A percentile compares a stretch with the other conserved stretches of the same genome.
Conservation (phyloP, 352 stramenopile genomes). For the Phytophthora colocasiae region DNA sequence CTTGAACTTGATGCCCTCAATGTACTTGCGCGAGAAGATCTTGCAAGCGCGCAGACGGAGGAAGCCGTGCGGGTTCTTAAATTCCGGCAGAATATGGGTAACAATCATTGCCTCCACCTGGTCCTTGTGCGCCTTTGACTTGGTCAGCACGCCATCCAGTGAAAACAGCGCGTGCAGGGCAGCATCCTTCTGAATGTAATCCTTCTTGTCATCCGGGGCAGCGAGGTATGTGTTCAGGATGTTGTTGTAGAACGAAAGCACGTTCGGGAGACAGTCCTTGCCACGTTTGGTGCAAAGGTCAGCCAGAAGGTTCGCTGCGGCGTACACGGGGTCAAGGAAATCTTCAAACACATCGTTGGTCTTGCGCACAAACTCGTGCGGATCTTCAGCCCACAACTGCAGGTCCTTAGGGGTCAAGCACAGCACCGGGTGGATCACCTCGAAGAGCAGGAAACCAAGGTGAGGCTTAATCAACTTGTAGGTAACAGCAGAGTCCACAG, state of each 20-base stretch:
- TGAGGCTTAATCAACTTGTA: slow-evolving; percentile 99
- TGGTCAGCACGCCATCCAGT: slow-evolving; percentile 91
- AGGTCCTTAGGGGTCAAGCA: slow-evolving; percentile 95
- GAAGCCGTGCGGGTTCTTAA: slow-evolving; percentile 95
- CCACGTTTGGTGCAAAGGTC: slow-evolving; percentile 95
- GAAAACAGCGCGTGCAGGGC: slow-evolving; percentile 95
- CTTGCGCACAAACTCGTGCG: slow-evolving; percentile 98
- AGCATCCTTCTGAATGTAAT: slow-evolving; percentile 97
- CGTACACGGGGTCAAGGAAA: slow-evolving; percentile 96
- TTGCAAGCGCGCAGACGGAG: slow-evolving; percentile 95
- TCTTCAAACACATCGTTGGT: slow-evolving; percentile 98
- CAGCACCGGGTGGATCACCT: slow-evolving; percentile 96
- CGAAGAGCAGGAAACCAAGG: slow-evolving; percentile 97
- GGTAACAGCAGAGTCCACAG: slow-evolving; percentile 94
- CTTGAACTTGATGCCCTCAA: slow-evolving; percentile 92
- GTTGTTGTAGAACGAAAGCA: slow-evolving; percentile 93
- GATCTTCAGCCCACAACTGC: slow-evolving; percentile 96
- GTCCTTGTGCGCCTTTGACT: slow-evolving; percentile 94
- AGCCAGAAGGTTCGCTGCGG: slow-evolving; percentile 93
- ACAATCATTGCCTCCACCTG: slow-evolving; percentile 95
- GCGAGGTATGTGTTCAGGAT: slow-evolving; percentile 92
- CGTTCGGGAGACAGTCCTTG: slow-evolving; percentile 94
- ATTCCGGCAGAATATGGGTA: slow-evolving; percentile 96
- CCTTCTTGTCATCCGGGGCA: slow-evolving; percentile 72
- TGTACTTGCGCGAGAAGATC: slow-evolving; percentile 96